Evolutionary conservation across 495 filamentous ascomycete genomes (phyloP), one percentile per base, ranked within the genome.

Genomic region (Talaromyces borbonicus): DNA sequence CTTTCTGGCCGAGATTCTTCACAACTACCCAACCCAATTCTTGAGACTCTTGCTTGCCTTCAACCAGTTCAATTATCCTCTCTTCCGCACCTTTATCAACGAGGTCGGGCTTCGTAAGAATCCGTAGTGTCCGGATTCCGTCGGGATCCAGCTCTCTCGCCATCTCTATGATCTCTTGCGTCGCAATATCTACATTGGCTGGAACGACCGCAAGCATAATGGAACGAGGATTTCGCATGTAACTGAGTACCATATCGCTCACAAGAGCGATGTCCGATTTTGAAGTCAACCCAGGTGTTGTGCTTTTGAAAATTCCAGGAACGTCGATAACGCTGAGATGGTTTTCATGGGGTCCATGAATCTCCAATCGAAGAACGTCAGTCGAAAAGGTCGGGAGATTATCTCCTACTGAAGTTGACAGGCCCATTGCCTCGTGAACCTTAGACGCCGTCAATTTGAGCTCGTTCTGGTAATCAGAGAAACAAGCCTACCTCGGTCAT

Each of bases 201-300:
- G 78, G 78, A 8, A 83, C 53, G 9, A 82, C 78, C 0, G 75
- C 68, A 0, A 84, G 61, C 23, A 83, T 79, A 29, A 80, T 67
- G 2, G 74, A 73, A 2, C 78, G 66, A 3, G 52, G 53, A 41
- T 79, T 70, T 20, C 52, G 51, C 49, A 80, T 81, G 35, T 82
- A 81, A 0, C 49, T 50, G 4, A 61, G 49, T 0, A 82, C 77
- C 72, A 84, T 74, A 4, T 69, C 61, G 32, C 53, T 57, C 0
- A 81, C 74, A 8, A 77, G 51, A 0, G 37, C 43, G 15, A 75
- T 77, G 32, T 80, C 68, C 0, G 55, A 50, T 40, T 77, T 77
- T 53, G 48, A 73, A 0, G 69, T 78, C 1, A 63, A n/a, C 1
- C 72, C 73, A 14, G 65, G 45, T 6, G 63, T 73, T 0, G 68